Base-by-base conservation (phyloP, 2,329 filamentous ascomycete genomes). In the Verticillium longisporum region DNA sequence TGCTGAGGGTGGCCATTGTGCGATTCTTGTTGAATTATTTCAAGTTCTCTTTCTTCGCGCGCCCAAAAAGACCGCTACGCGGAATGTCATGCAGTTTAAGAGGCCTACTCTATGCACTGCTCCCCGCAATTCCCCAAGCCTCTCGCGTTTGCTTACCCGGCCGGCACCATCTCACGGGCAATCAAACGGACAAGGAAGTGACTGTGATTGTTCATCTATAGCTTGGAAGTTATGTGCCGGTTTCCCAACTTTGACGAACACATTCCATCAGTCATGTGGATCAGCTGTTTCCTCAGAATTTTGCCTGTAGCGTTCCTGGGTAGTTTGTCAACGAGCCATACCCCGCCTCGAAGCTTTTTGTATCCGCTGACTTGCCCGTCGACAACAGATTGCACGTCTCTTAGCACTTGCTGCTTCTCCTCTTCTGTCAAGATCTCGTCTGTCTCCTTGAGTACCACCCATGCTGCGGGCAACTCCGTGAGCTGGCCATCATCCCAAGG, bases 361-460 rank as follows among this genome's bases (percentile, higher is more conserved):
- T 77, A 77, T 4, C 75, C 74, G 32, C 73, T 74, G 5, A 78
- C 75, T 58, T 75, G 72, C 9, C 62, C 63, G 56, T 76, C 70
- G 21, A 76, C 65, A 57, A 62, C 62, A 6, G 45, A 59, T 10
- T 75, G 73, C n/a, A 75, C 68, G 14, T 70, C 68, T 38, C 61
- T 65, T 6, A 76, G 66, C 13, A 68, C 67, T 6, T 53, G 58
- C 21, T 15, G 62, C 38, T 53, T 26, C 21, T 56, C 32, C 3
- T 41, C 54, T 7, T 15, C 33, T 1, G 57, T 41, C 5, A 65
- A 45, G 6, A 56, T 33, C 60, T 26, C 66, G 61, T 2, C 62
- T 61, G 6, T 5, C 0, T 60, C 32, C 33, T 70, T 71, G 2
- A 76, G 61, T 14, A 75, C 68, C 0, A 77, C 73, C 71, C 73